These are phyloP conservation scores for Arthrobotrys sphaeroides DNA, from an alignment of 2,329 filamentous ascomycete species.

Conservation along the genomic window DNA sequence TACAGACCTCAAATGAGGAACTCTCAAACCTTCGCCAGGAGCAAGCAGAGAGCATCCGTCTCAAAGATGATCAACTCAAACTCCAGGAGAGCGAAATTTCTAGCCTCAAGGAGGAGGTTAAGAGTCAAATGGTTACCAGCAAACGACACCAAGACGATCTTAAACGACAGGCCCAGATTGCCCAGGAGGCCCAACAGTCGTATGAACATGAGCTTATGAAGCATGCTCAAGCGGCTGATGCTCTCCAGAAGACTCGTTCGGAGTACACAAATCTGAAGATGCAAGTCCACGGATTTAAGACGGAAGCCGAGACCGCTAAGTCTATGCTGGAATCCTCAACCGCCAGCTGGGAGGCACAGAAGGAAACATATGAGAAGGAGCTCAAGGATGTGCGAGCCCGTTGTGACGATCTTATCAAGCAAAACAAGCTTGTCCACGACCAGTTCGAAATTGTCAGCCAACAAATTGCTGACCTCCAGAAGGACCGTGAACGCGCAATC, in stretches of 20 bases:
- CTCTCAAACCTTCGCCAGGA: conserved; percentile 81
- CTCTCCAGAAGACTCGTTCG: conserved; percentile 77
- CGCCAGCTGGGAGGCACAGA: conserved; percentile 85
- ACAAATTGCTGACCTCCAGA: conserved; percentile 82
- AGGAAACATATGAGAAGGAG: conserved; percentile 83
- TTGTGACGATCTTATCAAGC: conserved; percentile 82
- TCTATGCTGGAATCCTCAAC: conserved; percentile 81
- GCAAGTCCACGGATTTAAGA: conserved; percentile 76
- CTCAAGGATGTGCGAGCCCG: conserved; percentile 79
- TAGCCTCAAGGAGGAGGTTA: conserved; percentile 83
- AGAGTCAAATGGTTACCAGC: conserved; percentile 79
- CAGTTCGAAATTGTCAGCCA: conserved; percentile 84
- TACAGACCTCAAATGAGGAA: conserved; percentile 82
- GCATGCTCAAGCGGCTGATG: conserved; percentile 92
- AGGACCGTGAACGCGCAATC: conserved; percentile 71
- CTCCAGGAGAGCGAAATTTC: conserved; percentile 80
- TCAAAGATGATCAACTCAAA: conserved; percentile 82
- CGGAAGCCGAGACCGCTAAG: conserved; percentile 86
- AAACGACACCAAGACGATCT: conserved; percentile 90
- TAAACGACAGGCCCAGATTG: conserved; percentile 91
- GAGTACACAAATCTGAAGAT: conserved; percentile 86
- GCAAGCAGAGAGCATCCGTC: conserved; percentile 76
- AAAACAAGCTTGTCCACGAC: conserved; percentile 89
- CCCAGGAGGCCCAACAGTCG: conserved; percentile 89
- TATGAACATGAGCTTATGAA: conserved; percentile 95